Conservation (phyloP, 352 stramenopile species). For the Globisporangium canariense region DNA sequence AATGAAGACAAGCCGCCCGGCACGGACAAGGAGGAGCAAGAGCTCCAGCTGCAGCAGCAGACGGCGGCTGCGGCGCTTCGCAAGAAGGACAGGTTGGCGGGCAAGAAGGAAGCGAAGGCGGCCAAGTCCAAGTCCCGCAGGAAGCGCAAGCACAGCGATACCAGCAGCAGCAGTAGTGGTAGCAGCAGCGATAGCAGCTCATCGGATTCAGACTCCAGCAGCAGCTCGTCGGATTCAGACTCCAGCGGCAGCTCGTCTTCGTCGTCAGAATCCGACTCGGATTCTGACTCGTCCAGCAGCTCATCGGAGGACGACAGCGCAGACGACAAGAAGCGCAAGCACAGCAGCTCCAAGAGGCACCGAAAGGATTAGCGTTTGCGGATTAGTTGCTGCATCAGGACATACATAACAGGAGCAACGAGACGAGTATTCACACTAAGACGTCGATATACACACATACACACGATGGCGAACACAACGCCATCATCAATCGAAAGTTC, state of each 20-base stretch:
- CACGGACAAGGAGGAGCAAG: conserved; percentile 33
- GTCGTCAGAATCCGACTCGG: conserved; percentile 19
- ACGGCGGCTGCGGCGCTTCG: conserved; percentile 14
- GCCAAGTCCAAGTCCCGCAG: conserved; percentile 29
- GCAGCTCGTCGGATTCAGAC: conserved; percentile 22
- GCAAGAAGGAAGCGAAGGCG: conserved; percentile 7
- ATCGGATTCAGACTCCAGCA: conserved; percentile 18
- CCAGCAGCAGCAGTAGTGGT: conserved; percentile 31
- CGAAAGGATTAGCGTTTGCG: conserved; percentile 29
- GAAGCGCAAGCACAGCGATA: conserved; percentile 22
- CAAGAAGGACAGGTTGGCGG: conserved; percentile 18
- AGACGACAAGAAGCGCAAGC: conserved; percentile 19
- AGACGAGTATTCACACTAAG: not conserved
- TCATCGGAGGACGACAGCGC: conserved; percentile 22
- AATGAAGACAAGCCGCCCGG: conserved; percentile 74
- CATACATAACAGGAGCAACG: not conserved
- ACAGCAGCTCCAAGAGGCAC: conserved; percentile 30
- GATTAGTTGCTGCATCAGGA: not conserved
- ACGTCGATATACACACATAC: not conserved
- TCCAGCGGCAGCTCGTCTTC: conserved; percentile 11
- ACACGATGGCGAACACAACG: not conserved
- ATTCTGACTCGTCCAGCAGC: conserved; percentile 21
- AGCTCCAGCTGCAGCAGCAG: conserved; percentile 16
- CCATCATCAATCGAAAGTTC: not conserved
- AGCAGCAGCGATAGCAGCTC: conserved; percentile 26